Evolutionary conservation across 2,329 filamentous ascomycete species (phyloP).

Genomic region (Stachybotrys elegans): DNA sequence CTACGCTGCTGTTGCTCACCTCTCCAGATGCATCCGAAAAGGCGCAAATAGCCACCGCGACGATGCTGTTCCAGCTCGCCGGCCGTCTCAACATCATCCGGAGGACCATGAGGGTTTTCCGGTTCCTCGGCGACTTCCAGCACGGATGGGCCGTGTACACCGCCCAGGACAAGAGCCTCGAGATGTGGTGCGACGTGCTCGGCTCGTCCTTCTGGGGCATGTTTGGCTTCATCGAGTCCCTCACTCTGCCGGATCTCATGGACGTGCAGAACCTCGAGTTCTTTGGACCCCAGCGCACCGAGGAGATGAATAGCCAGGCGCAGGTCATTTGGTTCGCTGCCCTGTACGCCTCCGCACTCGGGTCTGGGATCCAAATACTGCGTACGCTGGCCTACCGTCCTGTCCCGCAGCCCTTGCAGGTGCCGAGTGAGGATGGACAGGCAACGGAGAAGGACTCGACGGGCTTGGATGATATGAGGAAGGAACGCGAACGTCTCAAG

Average conservation of each 20-base stretch:
- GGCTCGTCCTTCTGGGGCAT: constrained; percentile 57
- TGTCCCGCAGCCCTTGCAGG: constrained; percentile 21
- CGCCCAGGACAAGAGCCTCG: constrained; percentile 20
- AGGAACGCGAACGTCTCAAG: constrained; percentile 30
- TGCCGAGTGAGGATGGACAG: constrained; percentile 8
- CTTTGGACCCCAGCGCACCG: constrained; percentile 45
- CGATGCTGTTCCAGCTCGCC: constrained; percentile 31
- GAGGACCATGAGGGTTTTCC: constrained; percentile 63
- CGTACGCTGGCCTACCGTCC: constrained; percentile 29
- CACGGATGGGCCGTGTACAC: constrained; percentile 40
- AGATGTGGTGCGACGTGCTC: constrained; percentile 47
- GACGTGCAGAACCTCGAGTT: constrained; percentile 39
- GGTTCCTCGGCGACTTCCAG: constrained; percentile 58
- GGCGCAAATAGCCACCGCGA: constrained; percentile 22
- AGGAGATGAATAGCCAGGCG: constrained; percentile 50
- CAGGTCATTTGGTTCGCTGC: constrained; percentile 68
- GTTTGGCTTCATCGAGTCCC: constrained; percentile 63
- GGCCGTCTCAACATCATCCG: constrained; percentile 43
- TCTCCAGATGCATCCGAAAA: constrained; percentile 10
- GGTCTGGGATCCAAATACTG: constrained; percentile 36
- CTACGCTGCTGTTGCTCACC: constrained; percentile 32
- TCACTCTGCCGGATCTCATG: constrained; percentile 53
- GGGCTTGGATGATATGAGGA: constrained; percentile 18
- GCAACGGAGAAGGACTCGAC: constrained; percentile 10
- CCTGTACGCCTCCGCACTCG: constrained; percentile 45